Conservation (phyloP, 2,329 filamentous ascomycete genomes). For the Hypomyces perniciosus region DNA sequence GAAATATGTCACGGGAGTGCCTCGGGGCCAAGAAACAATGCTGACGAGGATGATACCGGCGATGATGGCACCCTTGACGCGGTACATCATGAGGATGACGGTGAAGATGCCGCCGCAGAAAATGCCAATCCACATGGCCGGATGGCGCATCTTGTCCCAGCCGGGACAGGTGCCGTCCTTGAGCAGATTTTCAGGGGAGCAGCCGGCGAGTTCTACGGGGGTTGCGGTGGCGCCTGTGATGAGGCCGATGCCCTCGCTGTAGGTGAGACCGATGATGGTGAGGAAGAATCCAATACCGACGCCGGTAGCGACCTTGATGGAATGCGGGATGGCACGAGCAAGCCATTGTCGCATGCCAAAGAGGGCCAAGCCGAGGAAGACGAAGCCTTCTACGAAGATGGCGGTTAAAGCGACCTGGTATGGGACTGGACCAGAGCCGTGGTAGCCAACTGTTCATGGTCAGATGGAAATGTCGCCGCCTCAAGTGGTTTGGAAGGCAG, state of each 20-base stretch:
- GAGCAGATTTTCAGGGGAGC: constrained; percentile 40
- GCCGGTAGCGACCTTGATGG: constrained; percentile 81
- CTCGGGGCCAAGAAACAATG: constrained; percentile 81
- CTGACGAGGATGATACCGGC: constrained; percentile 76
- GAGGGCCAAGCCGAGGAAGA: constrained; percentile 75
- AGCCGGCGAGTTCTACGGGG: constrained; percentile 71
- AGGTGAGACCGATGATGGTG: constrained; percentile 69
- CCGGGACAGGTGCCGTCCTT: constrained; percentile 53
- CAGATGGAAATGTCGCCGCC: background rate
- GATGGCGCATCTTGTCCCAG: constrained; percentile 70
- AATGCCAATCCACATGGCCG: constrained; percentile 82
- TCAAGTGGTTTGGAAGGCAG: background rate
- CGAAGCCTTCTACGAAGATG: constrained; percentile 82
- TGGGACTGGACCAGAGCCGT: constrained; percentile 67
- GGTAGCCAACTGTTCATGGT: constrained; percentile 54
- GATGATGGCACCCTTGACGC: constrained; percentile 82
- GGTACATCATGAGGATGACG: constrained; percentile 74
- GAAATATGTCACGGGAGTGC: constrained; percentile 73
- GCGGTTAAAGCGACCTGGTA: constrained; percentile 75
- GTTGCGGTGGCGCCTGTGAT: constrained; percentile 63
- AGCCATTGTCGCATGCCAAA: constrained; percentile 84
- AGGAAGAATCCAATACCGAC: constrained; percentile 83
- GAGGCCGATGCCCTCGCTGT: constrained; percentile 75
- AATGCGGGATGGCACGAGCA: constrained; percentile 72
- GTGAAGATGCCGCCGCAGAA: constrained; percentile 81